phyloP scores from a whole-genome alignment of 1,284 basidiomycete species.

The Earliella scabrosa region DNA sequence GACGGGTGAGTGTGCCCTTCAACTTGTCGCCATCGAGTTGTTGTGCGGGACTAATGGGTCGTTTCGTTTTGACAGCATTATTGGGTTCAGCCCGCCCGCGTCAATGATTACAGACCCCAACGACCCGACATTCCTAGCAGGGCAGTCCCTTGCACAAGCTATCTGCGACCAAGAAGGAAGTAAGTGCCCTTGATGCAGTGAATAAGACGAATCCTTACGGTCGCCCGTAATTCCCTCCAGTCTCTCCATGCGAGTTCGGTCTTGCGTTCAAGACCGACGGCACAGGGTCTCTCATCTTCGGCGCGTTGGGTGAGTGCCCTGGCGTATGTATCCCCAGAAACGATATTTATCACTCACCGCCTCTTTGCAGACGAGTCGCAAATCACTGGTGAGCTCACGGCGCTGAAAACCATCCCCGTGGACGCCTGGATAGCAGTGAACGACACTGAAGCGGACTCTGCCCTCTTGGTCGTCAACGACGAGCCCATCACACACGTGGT shows the following conservation, averaged over 20 bases:
- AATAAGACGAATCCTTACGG: neutral
- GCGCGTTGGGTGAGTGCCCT: constrained; percentile 2
- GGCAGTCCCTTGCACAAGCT: constrained; percentile 11
- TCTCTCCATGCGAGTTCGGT: constrained; percentile 16
- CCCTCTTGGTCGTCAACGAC: constrained; percentile 13
- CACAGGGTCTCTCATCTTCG: constrained; percentile 5
- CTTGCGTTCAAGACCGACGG: constrained; percentile 6
- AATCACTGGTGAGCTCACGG: constrained; percentile 9
- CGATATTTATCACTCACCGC: too few relatives aligned
- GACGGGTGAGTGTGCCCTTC: neutral
- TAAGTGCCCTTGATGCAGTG: neutral
- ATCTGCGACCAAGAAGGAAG: constrained; percentile 9
- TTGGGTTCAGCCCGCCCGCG: constrained; percentile 14
- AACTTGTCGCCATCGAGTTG: too few relatives aligned
- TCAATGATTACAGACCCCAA: constrained; percentile 11
- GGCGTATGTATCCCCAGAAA: too few relatives aligned
- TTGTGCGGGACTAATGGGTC: too few relatives aligned
- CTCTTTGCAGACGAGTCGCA: constrained; percentile 1
- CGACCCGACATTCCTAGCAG: constrained; percentile 9
- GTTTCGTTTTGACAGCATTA: too few relatives aligned
- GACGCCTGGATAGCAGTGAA: constrained; percentile 3
- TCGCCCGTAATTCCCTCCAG: neutral
- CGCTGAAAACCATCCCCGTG: constrained; percentile 3
- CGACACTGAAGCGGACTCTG: constrained; percentile 7
- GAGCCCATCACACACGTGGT: constrained; percentile 8